Percentiles rank a stretch among this genome's conserved stretches.
Evolutionary conservation across 371 early-diverging fungal species (phyloP).

Genomic region (Rhizopus delemar): DNA sequence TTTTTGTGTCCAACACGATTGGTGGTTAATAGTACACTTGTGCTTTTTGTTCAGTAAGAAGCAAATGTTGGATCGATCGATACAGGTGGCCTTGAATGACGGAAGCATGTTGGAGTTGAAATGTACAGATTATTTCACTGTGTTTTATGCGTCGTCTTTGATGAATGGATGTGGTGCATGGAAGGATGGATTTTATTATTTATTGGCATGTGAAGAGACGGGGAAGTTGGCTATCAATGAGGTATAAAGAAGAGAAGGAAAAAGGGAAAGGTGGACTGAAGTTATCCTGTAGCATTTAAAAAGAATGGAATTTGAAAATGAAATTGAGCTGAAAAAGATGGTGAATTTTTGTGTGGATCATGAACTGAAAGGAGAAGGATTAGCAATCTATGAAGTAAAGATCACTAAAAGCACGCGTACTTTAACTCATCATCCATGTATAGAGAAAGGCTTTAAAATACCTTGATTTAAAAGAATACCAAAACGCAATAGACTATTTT

Average conservation of each 20-base stretch:
- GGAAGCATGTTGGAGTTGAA: background rate
- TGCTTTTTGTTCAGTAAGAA: slow-evolving; percentile 10
- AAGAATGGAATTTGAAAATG: slow-evolving; percentile 4
- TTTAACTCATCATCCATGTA: background rate
- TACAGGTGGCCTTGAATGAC: background rate
- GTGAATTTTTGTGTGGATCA: slow-evolving; percentile 11
- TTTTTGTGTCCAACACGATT: slow-evolving; percentile 11
- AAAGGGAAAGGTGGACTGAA: background rate
- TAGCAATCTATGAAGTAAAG: slow-evolving; percentile 11
- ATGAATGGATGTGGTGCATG: slow-evolving; percentile 7
- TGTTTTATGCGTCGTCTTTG: slow-evolving; percentile 13
- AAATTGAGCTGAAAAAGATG: slow-evolving; percentile 6
- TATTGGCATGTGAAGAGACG: slow-evolving; percentile 10
- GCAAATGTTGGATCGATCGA: background rate
- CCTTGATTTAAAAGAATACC: background rate
- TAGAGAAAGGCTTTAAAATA: background rate
- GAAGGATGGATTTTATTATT: slow-evolving; percentile 11
- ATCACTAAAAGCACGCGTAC: no score
- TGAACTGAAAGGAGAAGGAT: slow-evolving; percentile 4
- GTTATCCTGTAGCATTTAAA: slow-evolving; percentile 9
- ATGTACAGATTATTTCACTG: slow-evolving; percentile 10
- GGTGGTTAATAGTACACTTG: slow-evolving; percentile 23
- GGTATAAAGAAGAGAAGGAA: background rate
- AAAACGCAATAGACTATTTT: background rate
- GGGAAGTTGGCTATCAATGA: slow-evolving; percentile 13